Percentiles rank a stretch among this genome's conserved stretches.
Conservation (phyloP, 441 rosid genomes). For the Dalechampia spathulata region DNA sequence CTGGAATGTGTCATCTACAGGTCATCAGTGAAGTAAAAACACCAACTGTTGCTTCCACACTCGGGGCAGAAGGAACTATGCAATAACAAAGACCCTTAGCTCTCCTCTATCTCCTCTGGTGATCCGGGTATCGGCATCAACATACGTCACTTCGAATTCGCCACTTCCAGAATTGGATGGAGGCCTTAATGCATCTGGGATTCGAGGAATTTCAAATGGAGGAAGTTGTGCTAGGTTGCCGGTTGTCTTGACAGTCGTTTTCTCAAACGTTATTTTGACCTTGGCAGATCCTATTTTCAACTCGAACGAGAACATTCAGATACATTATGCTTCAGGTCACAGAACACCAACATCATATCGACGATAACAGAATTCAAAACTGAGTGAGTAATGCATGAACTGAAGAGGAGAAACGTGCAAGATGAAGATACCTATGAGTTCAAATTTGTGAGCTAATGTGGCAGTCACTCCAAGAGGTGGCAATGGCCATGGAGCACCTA, state of each 20-base stretch:
- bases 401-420: not conserved
- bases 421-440: conserved; percentile 51
- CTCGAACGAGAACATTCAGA: conserved; percentile 2
- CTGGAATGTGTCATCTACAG: too few relatives aligned
- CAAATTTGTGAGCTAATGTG: conserved; percentile 84
- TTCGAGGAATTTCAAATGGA: conserved; percentile 59
- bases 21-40: too few relatives aligned
- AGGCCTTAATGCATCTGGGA: conserved; percentile 74
- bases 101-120: conserved; percentile 88
- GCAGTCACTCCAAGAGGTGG: conserved; percentile 73
- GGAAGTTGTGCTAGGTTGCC: conserved; percentile 75
- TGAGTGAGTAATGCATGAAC: not conserved
- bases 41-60: too few relatives aligned
- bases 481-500: conserved; percentile 92
- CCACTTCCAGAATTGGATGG: conserved; percentile 55
- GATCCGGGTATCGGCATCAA: conserved; percentile 53
- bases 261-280: conserved; percentile 61
- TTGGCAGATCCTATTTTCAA: conserved; percentile 51
- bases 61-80: conserved; percentile 19
- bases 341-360: too few relatives aligned
- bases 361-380: not conserved
- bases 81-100: conserved; percentile 61
- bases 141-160: conserved; percentile 67
- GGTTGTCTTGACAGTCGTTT: conserved; percentile 60
- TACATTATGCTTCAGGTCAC: too few relatives aligned